Evolutionary conservation across 1,284 basidiomycete genomes (phyloP), one percentile per base, ranked within the genome.

Genomic region (Mycena citricolor): DNA sequence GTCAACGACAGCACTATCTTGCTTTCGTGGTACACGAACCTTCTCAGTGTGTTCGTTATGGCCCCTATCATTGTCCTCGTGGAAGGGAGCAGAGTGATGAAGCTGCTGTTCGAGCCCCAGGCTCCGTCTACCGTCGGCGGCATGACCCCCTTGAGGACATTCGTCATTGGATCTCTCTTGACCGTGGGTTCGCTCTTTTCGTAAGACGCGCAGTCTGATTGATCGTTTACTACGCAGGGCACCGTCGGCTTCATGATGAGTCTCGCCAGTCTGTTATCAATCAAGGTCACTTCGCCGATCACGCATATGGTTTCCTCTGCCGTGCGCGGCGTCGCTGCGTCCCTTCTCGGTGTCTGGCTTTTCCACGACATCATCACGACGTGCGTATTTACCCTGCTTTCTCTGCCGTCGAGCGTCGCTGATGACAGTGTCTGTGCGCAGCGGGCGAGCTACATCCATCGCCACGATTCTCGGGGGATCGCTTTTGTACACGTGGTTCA

Each of bases 281-380:
- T 94, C 71, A 91, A 94, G 64, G 84, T 94, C 48, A 94, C 91
- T 3, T 93, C 90, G 2, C 90, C 90, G 12, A 90, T 93, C 61
- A 92, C 90, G 2, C 90, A 94, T 63, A 94, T 94, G 91, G 73
- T 93, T 23, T 90, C 88, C 7, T 90, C 88, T 11, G 89, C 90
- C 32, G 86, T 89, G 20, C 83, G 83, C 31, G 89, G 89, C 14
- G 90, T 93, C 20, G 80, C 89, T 0, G 85, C 83, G 12, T 88
- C 88, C 2, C 60, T 90, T 34, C 72, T 93, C 13, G 86, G 81
- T 22, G 72, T 86, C 61, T 83, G 75, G 79, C 54, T 89, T 12
- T 93, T 93, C 68, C 57, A 68, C 16, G 90, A 94, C 38, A 59
- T 85, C 44, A 79, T 94, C 52, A 83, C 84, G 5, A 73, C 68